Evolutionary conservation across 2,329 filamentous ascomycete species (phyloP).

Genomic region (Colletotrichum phormii): DNA sequence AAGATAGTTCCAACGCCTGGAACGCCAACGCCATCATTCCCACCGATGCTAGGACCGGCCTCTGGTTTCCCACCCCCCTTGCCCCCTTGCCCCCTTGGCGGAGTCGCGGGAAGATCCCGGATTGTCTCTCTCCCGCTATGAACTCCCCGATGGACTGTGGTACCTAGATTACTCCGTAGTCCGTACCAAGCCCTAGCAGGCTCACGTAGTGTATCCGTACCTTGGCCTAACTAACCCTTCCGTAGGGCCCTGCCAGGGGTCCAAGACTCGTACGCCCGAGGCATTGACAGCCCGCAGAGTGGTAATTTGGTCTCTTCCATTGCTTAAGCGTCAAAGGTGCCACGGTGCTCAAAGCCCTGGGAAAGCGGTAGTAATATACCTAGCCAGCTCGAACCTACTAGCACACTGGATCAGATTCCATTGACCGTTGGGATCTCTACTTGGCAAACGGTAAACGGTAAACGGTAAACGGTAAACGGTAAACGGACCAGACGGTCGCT

Average conservation of each 20-base stretch:
- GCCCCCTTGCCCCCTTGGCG: not conserved
- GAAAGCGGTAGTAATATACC: not conserved
- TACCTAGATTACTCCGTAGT: not conserved
- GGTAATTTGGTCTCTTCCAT: not conserved
- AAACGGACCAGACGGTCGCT: not conserved
- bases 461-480: not conserved
- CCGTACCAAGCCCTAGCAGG: not conserved
- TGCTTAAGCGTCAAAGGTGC: not conserved
- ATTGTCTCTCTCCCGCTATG: not conserved
- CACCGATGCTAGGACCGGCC: not conserved
- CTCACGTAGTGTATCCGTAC: not conserved
- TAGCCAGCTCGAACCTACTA: too few relatives aligned
- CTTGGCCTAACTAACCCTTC: not conserved
- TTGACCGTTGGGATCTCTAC: not conserved
- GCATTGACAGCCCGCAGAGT: not conserved
- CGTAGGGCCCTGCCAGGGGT: not conserved
- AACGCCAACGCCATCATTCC: not conserved
- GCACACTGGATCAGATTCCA: too few relatives aligned
- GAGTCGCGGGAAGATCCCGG: not conserved
- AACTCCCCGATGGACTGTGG: not conserved
- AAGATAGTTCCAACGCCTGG: not conserved
- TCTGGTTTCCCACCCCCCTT: not conserved
- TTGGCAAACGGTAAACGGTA: too few relatives aligned
- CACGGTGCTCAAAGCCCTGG: not conserved
- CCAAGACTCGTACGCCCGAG: not conserved